Conservation (phyloP, 2,329 filamentous ascomycete genomes). For the Hirsutella thompsonii region DNA sequence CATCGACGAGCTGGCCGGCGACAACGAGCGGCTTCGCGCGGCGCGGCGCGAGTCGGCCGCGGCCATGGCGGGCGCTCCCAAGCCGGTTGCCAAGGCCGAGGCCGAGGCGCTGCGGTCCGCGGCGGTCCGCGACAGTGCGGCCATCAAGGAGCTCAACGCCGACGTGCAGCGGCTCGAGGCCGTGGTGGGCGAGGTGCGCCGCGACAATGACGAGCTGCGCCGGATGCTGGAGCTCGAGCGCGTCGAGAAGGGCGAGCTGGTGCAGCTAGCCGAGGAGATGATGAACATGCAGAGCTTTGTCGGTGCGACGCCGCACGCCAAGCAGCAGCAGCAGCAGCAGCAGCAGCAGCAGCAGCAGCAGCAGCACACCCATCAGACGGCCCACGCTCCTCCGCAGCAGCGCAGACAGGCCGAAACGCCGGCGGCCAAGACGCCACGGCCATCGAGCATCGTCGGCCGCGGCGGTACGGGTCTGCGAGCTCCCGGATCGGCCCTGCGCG, state of each 20-base stretch:
- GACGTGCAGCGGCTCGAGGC: constrained; percentile 63
- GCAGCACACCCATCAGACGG: constrained; percentile 5
- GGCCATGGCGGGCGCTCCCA: constrained; percentile 39
- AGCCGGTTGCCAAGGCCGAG: constrained; percentile 25
- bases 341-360: constrained; percentile 8
- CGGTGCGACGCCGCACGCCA: constrained; percentile 7
- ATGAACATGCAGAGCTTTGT: constrained; percentile 51
- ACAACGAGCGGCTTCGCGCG: no score
- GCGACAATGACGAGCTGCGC: constrained; percentile 54
- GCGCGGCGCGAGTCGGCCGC: no score
- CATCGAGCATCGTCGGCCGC: constrained; percentile 39
- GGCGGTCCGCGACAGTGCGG: constrained; percentile 52
- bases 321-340: constrained; percentile 4
- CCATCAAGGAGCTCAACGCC: constrained; percentile 58
- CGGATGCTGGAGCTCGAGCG: constrained; percentile 59
- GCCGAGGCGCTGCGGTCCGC: constrained; percentile 38
- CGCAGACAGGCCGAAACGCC: background rate
- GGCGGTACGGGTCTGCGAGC: constrained; percentile 47
- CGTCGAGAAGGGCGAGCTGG: constrained; percentile 73
- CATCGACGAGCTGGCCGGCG: no score
- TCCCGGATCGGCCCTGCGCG: constrained; percentile 36
- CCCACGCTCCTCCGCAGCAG: no score
- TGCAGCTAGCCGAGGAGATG: constrained; percentile 74
- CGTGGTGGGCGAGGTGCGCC: constrained; percentile 55
- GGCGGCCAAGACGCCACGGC: constrained; percentile 25